These are phyloP conservation scores for Pyrenula massariospora DNA, from an alignment of 495 filamentous ascomycete genomes.

Conservation along the genomic window DNA sequence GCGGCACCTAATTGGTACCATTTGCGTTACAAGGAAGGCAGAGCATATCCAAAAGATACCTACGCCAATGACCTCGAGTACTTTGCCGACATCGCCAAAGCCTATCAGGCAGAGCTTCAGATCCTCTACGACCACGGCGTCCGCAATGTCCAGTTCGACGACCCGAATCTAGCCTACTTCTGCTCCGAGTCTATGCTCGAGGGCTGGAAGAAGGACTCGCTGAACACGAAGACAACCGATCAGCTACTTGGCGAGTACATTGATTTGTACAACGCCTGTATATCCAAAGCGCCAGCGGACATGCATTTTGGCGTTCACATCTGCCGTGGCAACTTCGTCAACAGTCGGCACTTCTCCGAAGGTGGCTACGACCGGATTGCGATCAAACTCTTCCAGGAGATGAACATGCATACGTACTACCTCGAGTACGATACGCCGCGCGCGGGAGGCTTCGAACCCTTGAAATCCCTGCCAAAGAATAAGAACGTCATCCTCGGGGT, in stretches of 20 bases:
- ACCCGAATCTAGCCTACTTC: conserved; percentile 71
- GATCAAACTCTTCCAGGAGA: conserved; percentile 62
- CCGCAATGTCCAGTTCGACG: conserved; percentile 64
- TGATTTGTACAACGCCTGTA: conserved; percentile 62
- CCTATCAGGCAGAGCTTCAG: conserved; percentile 55
- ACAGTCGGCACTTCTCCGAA: conserved; percentile 66
- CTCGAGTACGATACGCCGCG: conserved; percentile 73
- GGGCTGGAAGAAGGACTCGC: conserved; percentile 48
- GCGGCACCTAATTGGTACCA: conserved; percentile 67
- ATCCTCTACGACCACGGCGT: conserved; percentile 58
- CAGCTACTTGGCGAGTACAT: conserved; percentile 65
- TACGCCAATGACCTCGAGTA: conserved; percentile 59
- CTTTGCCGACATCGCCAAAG: conserved; percentile 62
- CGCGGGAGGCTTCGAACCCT: conserved; percentile 67
- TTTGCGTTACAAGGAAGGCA: conserved; percentile 57
- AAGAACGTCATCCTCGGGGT: conserved; percentile 70
- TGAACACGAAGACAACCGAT: conserved; percentile 46
- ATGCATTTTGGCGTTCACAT: conserved; percentile 69
- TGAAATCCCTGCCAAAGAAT: conserved; percentile 56
- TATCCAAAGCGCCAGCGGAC: conserved; percentile 50
- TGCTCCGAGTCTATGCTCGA: conserved; percentile 64
- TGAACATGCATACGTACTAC: conserved; percentile 70
- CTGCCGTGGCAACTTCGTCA: conserved; percentile 73
- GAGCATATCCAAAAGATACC: conserved; percentile 52
- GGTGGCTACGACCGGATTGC: conserved; percentile 75